These are phyloP conservation scores for Tricholoma hemisulphureum DNA, from an alignment of 768 basidiomycete genomes.

Conservation along the genomic window DNA sequence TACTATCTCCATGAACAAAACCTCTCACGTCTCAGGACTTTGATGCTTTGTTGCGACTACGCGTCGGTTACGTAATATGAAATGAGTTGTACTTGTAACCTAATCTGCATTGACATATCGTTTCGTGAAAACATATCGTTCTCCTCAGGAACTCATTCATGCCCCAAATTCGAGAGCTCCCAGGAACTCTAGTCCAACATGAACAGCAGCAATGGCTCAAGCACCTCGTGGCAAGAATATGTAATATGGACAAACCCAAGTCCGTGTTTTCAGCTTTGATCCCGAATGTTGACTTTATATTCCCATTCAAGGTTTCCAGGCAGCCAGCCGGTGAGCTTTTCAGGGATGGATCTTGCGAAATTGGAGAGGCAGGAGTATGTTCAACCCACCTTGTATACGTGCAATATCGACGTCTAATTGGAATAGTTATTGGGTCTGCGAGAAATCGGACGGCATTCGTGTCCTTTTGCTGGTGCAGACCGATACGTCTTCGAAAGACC, in stretches of 20 bases:
- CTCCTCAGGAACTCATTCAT: conserved; percentile 24
- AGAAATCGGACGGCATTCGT: conserved; percentile 95
- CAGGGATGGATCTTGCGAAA: conserved; percentile 61
- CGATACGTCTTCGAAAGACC: conserved; percentile 48
- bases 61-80: neutral
- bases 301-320: conserved; percentile 76
- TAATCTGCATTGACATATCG: neutral
- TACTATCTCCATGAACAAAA: conserved; percentile 11
- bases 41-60: no score
- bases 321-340: conserved; percentile 93
- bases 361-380: conserved; percentile 83
- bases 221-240: conserved; percentile 58
- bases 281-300: neutral
- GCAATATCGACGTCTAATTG: conserved; percentile 1
- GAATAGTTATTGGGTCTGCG: conserved; percentile 95
- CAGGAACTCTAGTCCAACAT: conserved; percentile 54
- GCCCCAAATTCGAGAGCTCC: conserved; percentile 68
- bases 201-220: conserved; percentile 69
- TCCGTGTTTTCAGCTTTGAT: conserved; percentile 29
- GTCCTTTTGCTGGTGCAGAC: conserved; percentile 81
- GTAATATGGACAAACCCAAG: conserved; percentile 65
- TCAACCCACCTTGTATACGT: neutral
- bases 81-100: neutral
- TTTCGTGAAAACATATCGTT: neutral
- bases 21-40: neutral